phyloP scores from a whole-genome alignment of 2,329 filamentous ascomycete genomes.

The Pleurostoma richardsiae region DNA sequence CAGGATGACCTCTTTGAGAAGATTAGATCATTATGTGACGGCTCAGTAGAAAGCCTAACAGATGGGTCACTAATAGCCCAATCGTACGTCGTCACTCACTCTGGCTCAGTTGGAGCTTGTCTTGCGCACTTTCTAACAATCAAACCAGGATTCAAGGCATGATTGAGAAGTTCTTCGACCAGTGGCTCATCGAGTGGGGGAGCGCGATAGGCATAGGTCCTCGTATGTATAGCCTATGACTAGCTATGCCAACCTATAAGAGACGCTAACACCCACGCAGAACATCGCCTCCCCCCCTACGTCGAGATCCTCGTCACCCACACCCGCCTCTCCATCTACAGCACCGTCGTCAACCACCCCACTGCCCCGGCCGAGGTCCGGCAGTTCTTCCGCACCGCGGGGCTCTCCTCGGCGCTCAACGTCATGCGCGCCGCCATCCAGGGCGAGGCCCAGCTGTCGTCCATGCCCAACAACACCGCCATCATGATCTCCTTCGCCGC shows the following conservation, averaged over 20 bases:
- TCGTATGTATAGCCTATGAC: constrained; percentile 24
- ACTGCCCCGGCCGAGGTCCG: constrained; percentile 67
- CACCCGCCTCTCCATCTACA: constrained; percentile 69
- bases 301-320: constrained; percentile 72
- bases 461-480: constrained; percentile 74
- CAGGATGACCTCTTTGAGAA: constrained; percentile 52
- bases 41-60: constrained; percentile 40
- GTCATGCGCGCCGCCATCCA: constrained; percentile 71
- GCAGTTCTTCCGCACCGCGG: constrained; percentile 67
- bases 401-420: constrained; percentile 67
- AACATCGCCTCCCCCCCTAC: constrained; percentile 60
- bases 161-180: constrained; percentile 61
- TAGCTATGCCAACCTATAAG: neutral
- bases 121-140: fast-evolving
- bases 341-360: constrained; percentile 69
- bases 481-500: constrained; percentile 76
- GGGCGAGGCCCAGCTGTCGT: constrained; percentile 63
- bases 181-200: constrained; percentile 61
- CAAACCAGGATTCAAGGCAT: constrained; percentile 45
- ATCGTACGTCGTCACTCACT: constrained; percentile 29
- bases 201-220: constrained; percentile 48
- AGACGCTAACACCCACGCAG: constrained; percentile 21
- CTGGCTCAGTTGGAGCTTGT: too few relatives aligned
- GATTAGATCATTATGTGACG: constrained; percentile 56
- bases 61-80: constrained; percentile 49